Percentiles rank a stretch among this genome's conserved stretches.
These are phyloP conservation scores for Cercospora nicotianae DNA, from an alignment of 2,329 filamentous ascomycete species.

Conservation along the genomic window DNA sequence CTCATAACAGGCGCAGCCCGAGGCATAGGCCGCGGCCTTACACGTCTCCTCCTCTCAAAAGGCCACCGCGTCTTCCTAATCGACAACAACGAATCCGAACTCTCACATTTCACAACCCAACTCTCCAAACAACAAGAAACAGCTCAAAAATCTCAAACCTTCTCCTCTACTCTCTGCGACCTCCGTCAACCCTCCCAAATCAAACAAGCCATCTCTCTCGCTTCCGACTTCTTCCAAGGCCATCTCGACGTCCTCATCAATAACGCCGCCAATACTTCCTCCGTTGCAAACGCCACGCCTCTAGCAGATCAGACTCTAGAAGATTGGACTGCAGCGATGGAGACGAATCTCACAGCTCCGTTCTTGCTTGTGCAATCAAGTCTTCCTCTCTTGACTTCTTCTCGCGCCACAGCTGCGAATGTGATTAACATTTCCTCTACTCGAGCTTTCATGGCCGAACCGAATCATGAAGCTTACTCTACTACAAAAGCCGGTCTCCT, in stretches of 20 bases:
- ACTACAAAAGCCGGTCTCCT: conserved; percentile 54
- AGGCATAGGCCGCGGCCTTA: conserved; percentile 43
- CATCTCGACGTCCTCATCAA: conserved; percentile 47
- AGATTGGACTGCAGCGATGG: conserved; percentile 42
- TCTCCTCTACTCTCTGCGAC: conserved; percentile 29
- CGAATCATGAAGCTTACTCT: conserved; percentile 53
- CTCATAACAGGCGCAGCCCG: conserved; percentile 43
- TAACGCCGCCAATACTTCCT: conserved; percentile 45
- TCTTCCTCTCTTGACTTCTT: conserved; percentile 32
- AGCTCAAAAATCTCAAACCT: conserved; percentile 19
- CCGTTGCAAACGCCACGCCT: conserved; percentile 35
- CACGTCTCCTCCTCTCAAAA: conserved; percentile 40
- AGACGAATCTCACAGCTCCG: conserved; percentile 44
- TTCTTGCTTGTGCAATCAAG: conserved; percentile 35
- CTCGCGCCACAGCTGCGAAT: neutral
- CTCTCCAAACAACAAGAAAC: conserved; percentile 28
- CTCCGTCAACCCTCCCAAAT: conserved; percentile 37
- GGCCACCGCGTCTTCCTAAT: conserved; percentile 46
- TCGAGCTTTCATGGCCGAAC: conserved; percentile 51
- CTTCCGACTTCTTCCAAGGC: conserved; percentile 39
- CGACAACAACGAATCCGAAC: conserved; percentile 43
- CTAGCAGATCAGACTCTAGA: conserved; percentile 41
- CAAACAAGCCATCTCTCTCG: conserved; percentile 33
- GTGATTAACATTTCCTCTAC: conserved; percentile 54
- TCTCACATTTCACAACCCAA: conserved; percentile 39